Conservation (phyloP, 2,329 filamentous ascomycete species). For the Pseudogymnoascus sp. region DNA sequence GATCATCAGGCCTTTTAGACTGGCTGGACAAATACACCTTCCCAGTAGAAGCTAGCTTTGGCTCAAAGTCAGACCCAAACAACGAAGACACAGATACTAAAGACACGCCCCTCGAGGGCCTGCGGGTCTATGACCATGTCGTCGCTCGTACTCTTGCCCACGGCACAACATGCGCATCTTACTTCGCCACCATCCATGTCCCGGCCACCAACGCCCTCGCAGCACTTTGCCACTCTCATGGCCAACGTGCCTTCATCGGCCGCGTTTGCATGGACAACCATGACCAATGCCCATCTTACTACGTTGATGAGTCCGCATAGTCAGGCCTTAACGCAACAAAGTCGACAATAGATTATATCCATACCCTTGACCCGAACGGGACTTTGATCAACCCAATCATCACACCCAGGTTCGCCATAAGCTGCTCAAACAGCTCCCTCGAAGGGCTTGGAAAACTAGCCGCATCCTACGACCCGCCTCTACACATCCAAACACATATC, state of each 20-base stretch:
- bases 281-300: conserved; percentile 61
- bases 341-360: conserved; percentile 56
- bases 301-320: conserved; percentile 63
- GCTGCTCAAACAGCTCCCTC: conserved; percentile 54
- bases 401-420: conserved; percentile 62
- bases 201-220: conserved; percentile 84
- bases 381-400: conserved; percentile 68
- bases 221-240: conserved; percentile 68
- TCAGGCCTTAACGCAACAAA: conserved; percentile 47
- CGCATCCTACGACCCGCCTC: conserved; percentile 48
- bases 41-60: conserved; percentile 52
- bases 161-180: conserved; percentile 89
- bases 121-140: conserved; percentile 66
- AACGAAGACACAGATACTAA: not conserved
- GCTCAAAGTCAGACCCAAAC: not conserved
- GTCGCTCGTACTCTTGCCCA: conserved; percentile 74
- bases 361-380: conserved; percentile 54
- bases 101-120: conserved; percentile 43
- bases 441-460: conserved; percentile 55
- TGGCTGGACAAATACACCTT: conserved; percentile 60
- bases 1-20: conserved; percentile 35
- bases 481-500: conserved; percentile 72
- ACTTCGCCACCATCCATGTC: conserved; percentile 86
- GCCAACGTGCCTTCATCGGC: conserved; percentile 86
- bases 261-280: conserved; percentile 85